phyloP scores from a whole-genome alignment of 345 rosid species.

The Aurinia saxatilis region DNA sequence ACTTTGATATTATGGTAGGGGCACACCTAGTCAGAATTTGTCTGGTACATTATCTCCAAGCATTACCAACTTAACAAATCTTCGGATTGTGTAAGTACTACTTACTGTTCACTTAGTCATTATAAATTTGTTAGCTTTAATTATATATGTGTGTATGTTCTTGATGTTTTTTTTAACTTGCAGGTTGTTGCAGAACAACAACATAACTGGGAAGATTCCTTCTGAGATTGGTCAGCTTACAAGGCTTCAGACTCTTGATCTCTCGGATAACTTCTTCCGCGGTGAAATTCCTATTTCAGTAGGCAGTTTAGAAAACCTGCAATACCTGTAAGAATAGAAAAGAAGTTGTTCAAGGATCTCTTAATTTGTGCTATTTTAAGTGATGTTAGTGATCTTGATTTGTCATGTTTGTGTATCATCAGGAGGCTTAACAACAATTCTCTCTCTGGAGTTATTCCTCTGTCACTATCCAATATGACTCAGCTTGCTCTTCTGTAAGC shows the following conservation, averaged over 20 bases:
- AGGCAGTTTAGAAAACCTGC: constrained; percentile 57
- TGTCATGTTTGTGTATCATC: constrained; percentile 1
- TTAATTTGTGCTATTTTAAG: neutral
- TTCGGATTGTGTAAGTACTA: constrained; percentile 64
- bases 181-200: constrained; percentile 84
- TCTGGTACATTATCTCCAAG: constrained; percentile 85
- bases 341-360: neutral
- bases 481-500: constrained; percentile 85
- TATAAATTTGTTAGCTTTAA: neutral
- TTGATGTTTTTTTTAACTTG: constrained; percentile 9
- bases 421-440: constrained; percentile 96
- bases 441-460: constrained; percentile 64
- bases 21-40: constrained; percentile 81
- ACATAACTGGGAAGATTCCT: constrained; percentile 85
- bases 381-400: constrained; percentile 2
- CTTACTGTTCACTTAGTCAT: neutral
- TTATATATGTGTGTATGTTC: neutral
- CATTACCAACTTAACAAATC: constrained; percentile 82
- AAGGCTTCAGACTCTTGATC: constrained; percentile 84
- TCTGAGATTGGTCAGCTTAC: constrained; percentile 63
- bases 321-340: constrained; percentile 64
- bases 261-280: constrained; percentile 66
- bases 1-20: constrained; percentile 37
- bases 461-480: constrained; percentile 74
- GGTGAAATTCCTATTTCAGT: constrained; percentile 64